Conservation (phyloP, 2,329 filamentous ascomycete genomes). For the Clathrospora elynae region DNA sequence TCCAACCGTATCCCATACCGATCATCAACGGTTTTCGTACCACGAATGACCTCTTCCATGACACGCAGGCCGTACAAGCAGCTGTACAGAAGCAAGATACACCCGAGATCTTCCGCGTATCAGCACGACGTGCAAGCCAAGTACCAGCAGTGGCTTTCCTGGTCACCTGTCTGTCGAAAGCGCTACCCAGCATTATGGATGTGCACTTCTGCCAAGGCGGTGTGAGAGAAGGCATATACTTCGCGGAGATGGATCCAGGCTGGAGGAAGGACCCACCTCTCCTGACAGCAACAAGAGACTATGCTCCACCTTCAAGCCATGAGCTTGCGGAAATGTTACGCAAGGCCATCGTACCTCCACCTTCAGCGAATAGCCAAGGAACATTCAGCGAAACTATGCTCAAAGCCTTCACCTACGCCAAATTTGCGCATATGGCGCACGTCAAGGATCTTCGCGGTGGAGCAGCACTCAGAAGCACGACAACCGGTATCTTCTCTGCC, state of each 20-base stretch:
- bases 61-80: slow-evolving; percentile 54
- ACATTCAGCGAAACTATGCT: slow-evolving; percentile 56
- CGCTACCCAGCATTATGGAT: slow-evolving; percentile 69
- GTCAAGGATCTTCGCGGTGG: slow-evolving; percentile 60
- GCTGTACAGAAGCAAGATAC: slow-evolving; percentile 49
- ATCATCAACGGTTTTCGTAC: slow-evolving; percentile 80
- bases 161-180: slow-evolving; percentile 72
- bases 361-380: slow-evolving; percentile 32
- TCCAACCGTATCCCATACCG: slow-evolving; percentile 80
- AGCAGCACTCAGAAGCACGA: slow-evolving; percentile 72
- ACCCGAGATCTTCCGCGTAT: slow-evolving; percentile 69
- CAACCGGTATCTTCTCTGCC: slow-evolving; percentile 68
- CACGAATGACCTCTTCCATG: slow-evolving; percentile 64
- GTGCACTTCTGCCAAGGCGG: slow-evolving; percentile 88
- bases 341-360: slow-evolving; percentile 48
- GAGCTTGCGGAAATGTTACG: slow-evolving; percentile 58
- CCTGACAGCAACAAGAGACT: slow-evolving; percentile 62
- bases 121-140: slow-evolving; percentile 76
- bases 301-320: slow-evolving; percentile 56
- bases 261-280: slow-evolving; percentile 71
- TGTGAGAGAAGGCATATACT: slow-evolving; percentile 81
- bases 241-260: slow-evolving; percentile 66
- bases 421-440: slow-evolving; percentile 56
- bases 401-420: slow-evolving; percentile 63
- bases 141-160: slow-evolving; percentile 83